Conservation (phyloP, 306 rosid genomes). For the Glycine latifolia region DNA sequence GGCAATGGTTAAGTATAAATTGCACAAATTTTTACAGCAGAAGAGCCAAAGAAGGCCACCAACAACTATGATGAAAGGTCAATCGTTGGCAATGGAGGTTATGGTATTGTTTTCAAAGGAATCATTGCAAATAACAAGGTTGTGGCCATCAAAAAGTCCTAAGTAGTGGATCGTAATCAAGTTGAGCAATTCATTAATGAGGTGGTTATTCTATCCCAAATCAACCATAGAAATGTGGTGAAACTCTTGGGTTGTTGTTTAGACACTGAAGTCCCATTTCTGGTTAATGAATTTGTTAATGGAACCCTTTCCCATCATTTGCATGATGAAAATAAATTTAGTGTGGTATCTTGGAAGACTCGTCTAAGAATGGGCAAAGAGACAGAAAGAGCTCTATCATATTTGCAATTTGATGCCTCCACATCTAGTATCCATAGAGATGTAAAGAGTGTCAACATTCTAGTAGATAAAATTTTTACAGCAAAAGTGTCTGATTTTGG, state of each 20-base stretch:
- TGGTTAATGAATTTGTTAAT: too few relatives aligned
- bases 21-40: constrained; percentile 1
- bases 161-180: not conserved
- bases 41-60: constrained; percentile 1
- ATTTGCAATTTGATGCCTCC: not conserved
- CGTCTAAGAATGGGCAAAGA: not conserved
- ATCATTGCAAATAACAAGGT: constrained; percentile 4
- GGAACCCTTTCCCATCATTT: too few relatives aligned
- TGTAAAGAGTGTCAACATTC: constrained; percentile 43
- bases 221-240: too few relatives aligned
- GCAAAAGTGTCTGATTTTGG: constrained; percentile 25
- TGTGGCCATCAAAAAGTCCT: not conserved
- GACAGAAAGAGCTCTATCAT: not conserved
- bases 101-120: constrained; percentile 51
- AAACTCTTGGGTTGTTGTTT: too few relatives aligned
- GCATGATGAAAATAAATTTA: too few relatives aligned
- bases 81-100: constrained; percentile 40
- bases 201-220: not conserved
- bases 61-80: not conserved
- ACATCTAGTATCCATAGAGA: not conserved
- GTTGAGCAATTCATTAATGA: not conserved
- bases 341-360: not conserved
- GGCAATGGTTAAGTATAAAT: too few relatives aligned
- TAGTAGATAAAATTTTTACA: constrained; percentile 45
- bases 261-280: too few relatives aligned